Evolutionary conservation across 2,329 filamentous ascomycete genomes (phyloP), one percentile per base, ranked within the genome.

Genomic region (Exophiala viscosa): DNA sequence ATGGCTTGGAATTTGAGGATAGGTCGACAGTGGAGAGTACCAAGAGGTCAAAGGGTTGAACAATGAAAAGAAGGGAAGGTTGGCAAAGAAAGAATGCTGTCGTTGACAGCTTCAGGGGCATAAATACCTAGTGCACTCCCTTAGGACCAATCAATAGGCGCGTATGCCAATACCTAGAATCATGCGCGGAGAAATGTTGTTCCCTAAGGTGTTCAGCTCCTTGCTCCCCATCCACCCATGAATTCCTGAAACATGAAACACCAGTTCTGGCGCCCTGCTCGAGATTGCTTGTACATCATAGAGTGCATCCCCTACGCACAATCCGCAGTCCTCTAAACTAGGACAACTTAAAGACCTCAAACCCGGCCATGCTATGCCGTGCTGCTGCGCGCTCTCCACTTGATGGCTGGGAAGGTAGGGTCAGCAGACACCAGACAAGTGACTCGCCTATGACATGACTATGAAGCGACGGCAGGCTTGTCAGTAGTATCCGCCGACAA

Each of bases 111-210:
- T 42, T 48, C 45, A 49, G 54, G 49, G 49, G 54, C 40, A 18
- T 20, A 28, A 46, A 15, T 34, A 40, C 20, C 6, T 23, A 15
- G 32, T 45, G 48, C 48, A 45, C 51, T 57, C 44, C 45, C 18
- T 34, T 45, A 48, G 44, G 46, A 32, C 55, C 55, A 57, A 57
- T 49, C 34, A 43, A 45, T 47, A 48, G 32, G 33, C 46, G 49
- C 50, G 46, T 31, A 36, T n/a, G 10, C 31, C 32, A 42, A 20
- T 36, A 6, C 28, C 45, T 57, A 57, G 45, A 10, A 10, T 36
- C 38, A 7, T 14, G 15, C 15, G 14, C 44, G 34, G 28, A 45
- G 23, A 54, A 47, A 47, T 9, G 17, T 39, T 15, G 28, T 32
- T 47, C 36, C 44, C 44, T 32, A 28, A 18, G 44, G n/a, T 17